Evolutionary conservation across 2,329 filamentous ascomycete genomes (phyloP).

Genomic region (Metarhizium guizhouense): DNA sequence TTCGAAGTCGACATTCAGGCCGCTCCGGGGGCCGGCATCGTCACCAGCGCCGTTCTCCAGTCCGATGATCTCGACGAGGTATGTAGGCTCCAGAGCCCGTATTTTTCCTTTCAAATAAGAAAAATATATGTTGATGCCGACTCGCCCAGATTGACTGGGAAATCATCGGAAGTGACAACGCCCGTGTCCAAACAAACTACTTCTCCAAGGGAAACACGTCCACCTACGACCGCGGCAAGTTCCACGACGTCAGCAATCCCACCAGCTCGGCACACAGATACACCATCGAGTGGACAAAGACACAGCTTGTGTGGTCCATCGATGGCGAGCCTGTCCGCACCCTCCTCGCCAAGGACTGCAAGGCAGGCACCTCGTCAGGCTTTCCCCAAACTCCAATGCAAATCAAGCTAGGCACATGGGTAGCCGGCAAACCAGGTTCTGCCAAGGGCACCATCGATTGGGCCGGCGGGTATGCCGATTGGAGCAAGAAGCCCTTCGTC

Average conservation of each 20-base stretch:
- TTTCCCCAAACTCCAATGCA: slow-evolving; percentile 70
- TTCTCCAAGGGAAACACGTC: slow-evolving; percentile 65
- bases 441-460: slow-evolving; percentile 61
- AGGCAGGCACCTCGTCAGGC: slow-evolving; percentile 36
- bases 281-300: slow-evolving; percentile 57
- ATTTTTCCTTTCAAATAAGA: no score
- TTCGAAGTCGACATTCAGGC: slow-evolving; percentile 63
- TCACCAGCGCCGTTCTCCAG: slow-evolving; percentile 67
- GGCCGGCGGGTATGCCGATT: slow-evolving; percentile 51
- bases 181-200: slow-evolving; percentile 74
- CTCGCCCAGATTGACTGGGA: slow-evolving; percentile 65
- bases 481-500: slow-evolving; percentile 29
- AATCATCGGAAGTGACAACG: slow-evolving; percentile 60
- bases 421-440: slow-evolving; percentile 48
- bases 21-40: slow-evolving; percentile 64
- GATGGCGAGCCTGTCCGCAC: slow-evolving; percentile 54
- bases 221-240: slow-evolving; percentile 60
- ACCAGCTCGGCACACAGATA: slow-evolving; percentile 52
- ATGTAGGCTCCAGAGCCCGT: background rate
- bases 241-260: slow-evolving; percentile 47
- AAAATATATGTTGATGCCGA: no score
- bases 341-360: slow-evolving; percentile 49
- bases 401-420: slow-evolving; percentile 61
- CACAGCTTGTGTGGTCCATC: slow-evolving; percentile 55
- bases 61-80: slow-evolving; percentile 44